These are phyloP conservation scores for Aspergillus ruber DNA, from an alignment of 2,329 filamentous ascomycete species.

Conservation along the genomic window DNA sequence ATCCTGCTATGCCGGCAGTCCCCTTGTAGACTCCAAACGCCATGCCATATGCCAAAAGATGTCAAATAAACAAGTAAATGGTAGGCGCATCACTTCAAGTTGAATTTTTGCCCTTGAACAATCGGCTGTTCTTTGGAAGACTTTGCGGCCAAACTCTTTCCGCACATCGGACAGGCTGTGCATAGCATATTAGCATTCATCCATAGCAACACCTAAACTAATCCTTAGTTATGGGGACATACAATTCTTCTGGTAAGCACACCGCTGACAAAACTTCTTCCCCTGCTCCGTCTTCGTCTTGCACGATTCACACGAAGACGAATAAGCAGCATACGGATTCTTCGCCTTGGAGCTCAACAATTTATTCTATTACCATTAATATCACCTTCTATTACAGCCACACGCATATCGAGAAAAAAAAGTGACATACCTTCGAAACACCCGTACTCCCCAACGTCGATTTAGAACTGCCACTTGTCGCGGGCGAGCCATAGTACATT, in stretches of 20 bases:
- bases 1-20: not conserved
- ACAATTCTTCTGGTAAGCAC: conserved; percentile 58
- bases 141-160: conserved; percentile 48
- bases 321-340: conserved; percentile 60
- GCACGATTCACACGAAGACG: conserved; percentile 55
- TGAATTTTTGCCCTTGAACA: conserved; percentile 57
- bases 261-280: conserved; percentile 55
- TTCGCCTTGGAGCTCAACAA: conserved; percentile 58
- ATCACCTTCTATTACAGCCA: not conserved
- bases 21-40: conserved; percentile 6
- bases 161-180: conserved; percentile 58
- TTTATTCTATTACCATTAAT: conserved; percentile 47
- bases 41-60: conserved; percentile 3
- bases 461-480: conserved; percentile 34
- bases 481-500: conserved; percentile 58
- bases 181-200: conserved; percentile 1
- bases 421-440: conserved; percentile 51
- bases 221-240: conserved; percentile 15
- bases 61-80: not conserved
- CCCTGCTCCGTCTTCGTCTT: conserved; percentile 60
- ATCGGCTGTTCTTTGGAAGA: conserved; percentile 44
- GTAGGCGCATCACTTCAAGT: conserved; percentile 46
- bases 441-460: conserved; percentile 52
- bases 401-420: not conserved
- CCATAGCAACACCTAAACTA: conserved; percentile 3